These are phyloP conservation scores for Raffaelea albimanens DNA, from an alignment of 2,329 filamentous ascomycete species.

Conservation along the genomic window DNA sequence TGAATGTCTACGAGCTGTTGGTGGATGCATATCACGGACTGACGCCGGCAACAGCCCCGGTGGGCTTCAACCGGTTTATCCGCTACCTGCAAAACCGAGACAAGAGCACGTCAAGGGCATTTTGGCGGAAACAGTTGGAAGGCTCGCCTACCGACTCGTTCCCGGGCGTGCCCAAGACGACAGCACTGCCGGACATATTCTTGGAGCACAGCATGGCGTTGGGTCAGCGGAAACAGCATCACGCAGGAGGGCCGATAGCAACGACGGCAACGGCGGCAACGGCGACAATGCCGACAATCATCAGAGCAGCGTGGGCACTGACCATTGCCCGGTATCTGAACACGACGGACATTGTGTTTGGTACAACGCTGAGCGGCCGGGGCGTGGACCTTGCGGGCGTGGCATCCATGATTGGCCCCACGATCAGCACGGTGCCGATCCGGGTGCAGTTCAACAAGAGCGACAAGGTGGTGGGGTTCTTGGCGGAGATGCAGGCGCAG, in stretches of 20 bases:
- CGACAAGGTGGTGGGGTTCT: constrained; percentile 35
- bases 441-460: constrained; percentile 35
- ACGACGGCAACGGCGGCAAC: background rate
- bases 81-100: background rate
- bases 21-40: background rate
- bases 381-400: constrained; percentile 36
- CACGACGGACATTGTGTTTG: constrained; percentile 45
- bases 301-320: constrained; percentile 51
- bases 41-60: background rate
- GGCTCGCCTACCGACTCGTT: background rate
- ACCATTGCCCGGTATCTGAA: constrained; percentile 43
- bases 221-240: background rate
- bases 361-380: constrained; percentile 49
- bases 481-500: constrained; percentile 11
- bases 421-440: constrained; percentile 51
- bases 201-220: background rate
- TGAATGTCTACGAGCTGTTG: no score
- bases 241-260: background rate
- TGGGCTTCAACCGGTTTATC: background rate
- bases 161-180: background rate
- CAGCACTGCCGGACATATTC: constrained; percentile 21
- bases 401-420: constrained; percentile 49
- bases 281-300: constrained; percentile 30
- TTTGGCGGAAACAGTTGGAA: no score
- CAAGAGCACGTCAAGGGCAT: no score